Evolutionary conservation across 495 filamentous ascomycete species (phyloP), one percentile per base, ranked within the genome.

Genomic region (Immersiella caudata): DNA sequence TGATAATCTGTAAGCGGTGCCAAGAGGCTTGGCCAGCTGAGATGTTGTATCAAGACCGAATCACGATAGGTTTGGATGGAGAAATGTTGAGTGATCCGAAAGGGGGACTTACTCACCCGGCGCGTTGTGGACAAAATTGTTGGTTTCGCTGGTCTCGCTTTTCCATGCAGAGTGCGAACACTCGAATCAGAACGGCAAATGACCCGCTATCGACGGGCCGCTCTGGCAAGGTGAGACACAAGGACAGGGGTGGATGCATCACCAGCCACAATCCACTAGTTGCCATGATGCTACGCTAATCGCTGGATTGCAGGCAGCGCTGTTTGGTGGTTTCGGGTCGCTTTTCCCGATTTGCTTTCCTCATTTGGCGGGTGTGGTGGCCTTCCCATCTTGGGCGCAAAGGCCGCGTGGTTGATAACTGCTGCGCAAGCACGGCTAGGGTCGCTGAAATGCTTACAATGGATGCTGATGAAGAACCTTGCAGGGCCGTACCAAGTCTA

Each of bases 311-410:
- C 24, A 26, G 21, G 20, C 24, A 24, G 8, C 52, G 52, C 3
- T 22, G 22, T 12, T 33, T 2, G 8, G 3, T 14, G 33, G 21
- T 22, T 22, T 25, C 22, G 27, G 59, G 59, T 49, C 20, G 22
- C 33, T 22, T 60, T 16, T 24, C n/a, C 60, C 60, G 60, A 62
- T 62, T 62, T 62, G 60, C 35, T 62, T 62, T 62, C 60, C 60
- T 50, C 35, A 24, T 62, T 50, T 26, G 35, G 60, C 57, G 57
- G n/a, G 9, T 40, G 9, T n/a, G 26, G 25, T 60, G 25, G 14
- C n/a, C 20, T 55, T 55, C 9, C 24, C 21, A n/a, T 55, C 52
- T 22, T 2, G 52, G 52, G 21, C 8, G 52, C 52, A 20, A 55
- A n/a, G 21, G 29, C 29, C 29, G 29, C 8, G 29, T 33, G 29